These are phyloP conservation scores for Ogataea methylovora DNA, from an alignment of 805 yeast species.

Conservation along the genomic window DNA sequence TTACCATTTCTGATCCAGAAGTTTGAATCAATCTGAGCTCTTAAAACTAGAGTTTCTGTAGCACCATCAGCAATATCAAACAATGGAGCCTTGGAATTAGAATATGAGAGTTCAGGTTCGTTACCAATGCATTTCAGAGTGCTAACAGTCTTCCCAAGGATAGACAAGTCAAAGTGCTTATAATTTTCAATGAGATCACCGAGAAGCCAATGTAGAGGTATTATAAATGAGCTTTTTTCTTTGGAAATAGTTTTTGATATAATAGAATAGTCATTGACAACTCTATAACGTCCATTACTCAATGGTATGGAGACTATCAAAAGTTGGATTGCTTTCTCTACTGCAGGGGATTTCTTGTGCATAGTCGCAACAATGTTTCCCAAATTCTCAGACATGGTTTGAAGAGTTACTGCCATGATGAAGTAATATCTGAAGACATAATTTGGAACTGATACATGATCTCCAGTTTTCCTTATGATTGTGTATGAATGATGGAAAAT, in stretches of 20 bases:
- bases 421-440: conserved; percentile 42
- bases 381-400: conserved; percentile 15
- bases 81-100: background rate
- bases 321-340: conserved; percentile 28
- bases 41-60: conserved; percentile 51
- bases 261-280: conserved; percentile 19
- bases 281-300: background rate
- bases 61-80: conserved; percentile 42
- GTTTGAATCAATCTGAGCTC: conserved; percentile 54
- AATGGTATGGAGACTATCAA: background rate
- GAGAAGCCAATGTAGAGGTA: conserved; percentile 52
- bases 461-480: conserved; percentile 53
- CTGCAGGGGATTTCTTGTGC: conserved; percentile 8
- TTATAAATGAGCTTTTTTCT: conserved; percentile 46
- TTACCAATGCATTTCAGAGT: too few species aligned
- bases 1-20: conserved; percentile 73
- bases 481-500: conserved; percentile 53
- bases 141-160: too few species aligned
- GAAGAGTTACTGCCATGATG: conserved; percentile 23
- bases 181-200: conserved; percentile 34
- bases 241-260: conserved; percentile 29
- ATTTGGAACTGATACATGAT: conserved; percentile 57
- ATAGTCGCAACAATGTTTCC: conserved; percentile 19
- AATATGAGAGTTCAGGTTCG: too few species aligned
- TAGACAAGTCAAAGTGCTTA: conserved; percentile 22